Evolutionary conservation across 2,329 filamentous ascomycete species (phyloP).

Genomic region (Pseudogymnoascus sp.): DNA sequence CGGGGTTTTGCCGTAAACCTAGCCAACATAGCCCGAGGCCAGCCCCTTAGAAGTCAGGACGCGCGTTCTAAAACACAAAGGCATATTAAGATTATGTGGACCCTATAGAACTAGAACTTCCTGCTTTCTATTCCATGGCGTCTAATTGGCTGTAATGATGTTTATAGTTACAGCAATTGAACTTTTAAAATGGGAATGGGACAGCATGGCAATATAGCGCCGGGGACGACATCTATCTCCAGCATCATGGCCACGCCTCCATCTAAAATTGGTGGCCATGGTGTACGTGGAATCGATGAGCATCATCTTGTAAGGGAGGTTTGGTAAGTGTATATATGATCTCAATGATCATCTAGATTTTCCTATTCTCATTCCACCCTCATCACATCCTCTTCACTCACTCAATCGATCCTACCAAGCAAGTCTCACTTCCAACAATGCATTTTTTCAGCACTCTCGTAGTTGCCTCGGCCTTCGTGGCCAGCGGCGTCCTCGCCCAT

Average conservation of each 20-base stretch:
- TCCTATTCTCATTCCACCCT: not conserved
- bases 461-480: conserved; percentile 3
- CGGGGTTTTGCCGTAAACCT: not conserved
- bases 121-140: not conserved
- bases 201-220: not conserved
- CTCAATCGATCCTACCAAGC: not conserved
- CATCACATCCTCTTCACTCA: not conserved
- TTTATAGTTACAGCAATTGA: not conserved
- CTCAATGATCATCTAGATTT: not conserved
- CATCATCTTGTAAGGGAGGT: not conserved
- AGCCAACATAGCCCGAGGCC: not conserved
- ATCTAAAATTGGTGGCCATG: not conserved
- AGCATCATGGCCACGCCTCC: not conserved
- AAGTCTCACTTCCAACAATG: not conserved
- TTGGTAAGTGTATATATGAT: not conserved
- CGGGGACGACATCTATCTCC: conserved; percentile 12
- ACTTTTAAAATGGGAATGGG: not conserved
- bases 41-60: not conserved
- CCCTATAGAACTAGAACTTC: not conserved
- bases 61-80: not conserved
- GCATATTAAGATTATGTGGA: not conserved
- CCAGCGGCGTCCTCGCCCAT: conserved; percentile 25
- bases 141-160: not conserved
- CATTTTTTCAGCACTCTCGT: not conserved
- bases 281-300: not conserved